phyloP scores from a whole-genome alignment of 1,139 yeast species.

The Taiozyma sp. region DNA sequence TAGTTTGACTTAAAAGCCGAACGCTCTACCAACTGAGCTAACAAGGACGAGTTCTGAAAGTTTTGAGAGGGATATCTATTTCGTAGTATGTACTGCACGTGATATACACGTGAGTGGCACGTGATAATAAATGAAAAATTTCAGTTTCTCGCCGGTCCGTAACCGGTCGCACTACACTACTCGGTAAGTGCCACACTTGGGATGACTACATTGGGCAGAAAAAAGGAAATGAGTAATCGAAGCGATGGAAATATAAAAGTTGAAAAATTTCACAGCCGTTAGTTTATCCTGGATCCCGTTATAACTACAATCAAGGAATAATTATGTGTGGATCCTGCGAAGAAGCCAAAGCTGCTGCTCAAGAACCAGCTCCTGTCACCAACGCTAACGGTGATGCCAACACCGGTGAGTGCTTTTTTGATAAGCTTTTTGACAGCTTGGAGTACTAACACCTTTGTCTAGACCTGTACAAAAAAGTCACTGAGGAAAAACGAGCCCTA shows the following conservation, averaged over 20 bases:
- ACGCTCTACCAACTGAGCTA: slow-evolving; percentile 1
- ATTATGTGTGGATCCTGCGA: slow-evolving; percentile 21
- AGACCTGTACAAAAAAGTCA: slow-evolving; percentile 34
- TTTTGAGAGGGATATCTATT: neutral
- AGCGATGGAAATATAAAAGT: neutral
- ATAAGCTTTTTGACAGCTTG: neutral
- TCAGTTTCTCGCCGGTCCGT: neutral
- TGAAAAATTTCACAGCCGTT: neutral
- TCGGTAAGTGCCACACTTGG: neutral
- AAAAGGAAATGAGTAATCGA: neutral
- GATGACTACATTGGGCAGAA: neutral
- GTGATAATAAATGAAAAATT: neutral
- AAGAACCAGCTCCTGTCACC: slow-evolving; percentile 4
- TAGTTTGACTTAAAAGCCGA: slow-evolving; percentile 1
- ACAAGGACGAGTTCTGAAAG: neutral
- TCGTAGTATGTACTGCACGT: too few species aligned
- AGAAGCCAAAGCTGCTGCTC: slow-evolving; percentile 14
- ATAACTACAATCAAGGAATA: neutral
- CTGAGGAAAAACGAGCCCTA: slow-evolving; percentile 36
- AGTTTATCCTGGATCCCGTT: neutral
- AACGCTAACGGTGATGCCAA: slow-evolving; percentile 1
- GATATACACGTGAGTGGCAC: neutral
- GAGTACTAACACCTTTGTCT: neutral
- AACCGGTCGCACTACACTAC: neutral
- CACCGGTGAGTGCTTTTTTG: neutral